Base-by-base conservation (phyloP, 768 basidiomycete species). In the Trametes coccinea region DNA sequence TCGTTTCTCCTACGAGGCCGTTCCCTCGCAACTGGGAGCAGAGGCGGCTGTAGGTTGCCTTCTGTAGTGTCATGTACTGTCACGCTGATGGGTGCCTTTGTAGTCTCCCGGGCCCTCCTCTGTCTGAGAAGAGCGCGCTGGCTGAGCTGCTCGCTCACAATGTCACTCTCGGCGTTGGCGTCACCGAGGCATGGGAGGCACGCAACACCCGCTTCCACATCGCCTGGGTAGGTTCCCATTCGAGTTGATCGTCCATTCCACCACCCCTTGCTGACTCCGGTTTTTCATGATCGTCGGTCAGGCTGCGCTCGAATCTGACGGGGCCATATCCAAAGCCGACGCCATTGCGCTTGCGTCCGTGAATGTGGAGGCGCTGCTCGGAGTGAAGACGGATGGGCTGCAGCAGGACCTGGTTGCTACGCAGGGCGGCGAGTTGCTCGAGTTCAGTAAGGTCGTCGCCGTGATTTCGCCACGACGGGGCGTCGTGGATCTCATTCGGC, bases 151-250 rank as follows among this genome's bases (percentile, higher is more conserved):
- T 88, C 16, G 77, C 78, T 2, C 82, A 90, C 46, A 87, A 86
- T 30, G 90, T 97, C 14, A 84, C 84, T 5, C 86, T 92, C 34
- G 90, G 84, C 7, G 69, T 93, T 49, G 89, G 88, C 16, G 78
- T 87, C 48, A 73, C 80, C 10, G 84, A 86, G 62, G 82, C 82
- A 43, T 93, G 88, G 88, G 79, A 81, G 30, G 87, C 89, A 6
- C 83, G 90, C 29, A 92, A 89, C 69, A 80, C 89, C 9, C 83
- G 89, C 14, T 90, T 93, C 65, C 93, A 96, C 64, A 74, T 85
- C 33, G 90, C 84, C 45, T 95, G 94, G 93, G 90, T 88, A 63
- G 16, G 66, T 61, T 16, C 22, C 16, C 14, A 6, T n/a, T 8
- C 13, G n/a, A 43, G n/a, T 43, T 43, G 14, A 43, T 37, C 17